These are phyloP conservation scores for Talaromyces pinophilus DNA, from an alignment of 2,329 filamentous ascomycete genomes.

Conservation along the genomic window DNA sequence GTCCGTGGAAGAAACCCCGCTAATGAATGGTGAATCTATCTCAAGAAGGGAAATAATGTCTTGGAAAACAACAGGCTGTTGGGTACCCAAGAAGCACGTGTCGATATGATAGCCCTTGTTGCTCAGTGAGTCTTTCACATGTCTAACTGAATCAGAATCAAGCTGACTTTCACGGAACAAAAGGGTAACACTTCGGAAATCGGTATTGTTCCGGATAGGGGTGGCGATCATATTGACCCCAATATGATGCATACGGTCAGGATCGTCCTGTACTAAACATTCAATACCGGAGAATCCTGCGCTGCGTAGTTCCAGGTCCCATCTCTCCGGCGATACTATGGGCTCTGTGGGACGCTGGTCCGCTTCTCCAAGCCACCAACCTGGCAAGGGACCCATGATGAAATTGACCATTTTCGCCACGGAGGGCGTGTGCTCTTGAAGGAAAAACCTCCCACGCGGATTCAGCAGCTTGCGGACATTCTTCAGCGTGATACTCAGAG, in stretches of 20 bases:
- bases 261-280: neutral
- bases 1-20: neutral
- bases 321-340: constrained; percentile 24
- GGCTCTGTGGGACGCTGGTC: constrained; percentile 20
- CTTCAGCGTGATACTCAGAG: constrained; percentile 23
- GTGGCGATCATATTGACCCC: neutral
- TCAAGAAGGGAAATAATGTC: constrained; percentile 16
- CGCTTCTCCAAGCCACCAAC: constrained; percentile 26
- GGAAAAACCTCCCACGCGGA: constrained; percentile 8
- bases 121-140: neutral
- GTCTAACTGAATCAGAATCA: neutral
- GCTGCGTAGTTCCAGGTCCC: constrained; percentile 28
- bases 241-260: neutral
- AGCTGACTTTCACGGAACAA: neutral
- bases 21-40: neutral
- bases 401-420: constrained; percentile 21
- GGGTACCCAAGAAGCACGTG: neutral
- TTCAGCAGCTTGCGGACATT: constrained; percentile 10
- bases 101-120: neutral
- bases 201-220: neutral
- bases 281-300: constrained; percentile 18
- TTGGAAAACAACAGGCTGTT: neutral
- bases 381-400: constrained; percentile 26
- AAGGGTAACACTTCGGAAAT: neutral
- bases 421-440: constrained; percentile 12